A percentile compares a stretch with the other conserved stretches of the same genome.
phyloP scores from a whole-genome alignment of 345 rosid genomes.

The Eucalyptus leucophloia region DNA sequence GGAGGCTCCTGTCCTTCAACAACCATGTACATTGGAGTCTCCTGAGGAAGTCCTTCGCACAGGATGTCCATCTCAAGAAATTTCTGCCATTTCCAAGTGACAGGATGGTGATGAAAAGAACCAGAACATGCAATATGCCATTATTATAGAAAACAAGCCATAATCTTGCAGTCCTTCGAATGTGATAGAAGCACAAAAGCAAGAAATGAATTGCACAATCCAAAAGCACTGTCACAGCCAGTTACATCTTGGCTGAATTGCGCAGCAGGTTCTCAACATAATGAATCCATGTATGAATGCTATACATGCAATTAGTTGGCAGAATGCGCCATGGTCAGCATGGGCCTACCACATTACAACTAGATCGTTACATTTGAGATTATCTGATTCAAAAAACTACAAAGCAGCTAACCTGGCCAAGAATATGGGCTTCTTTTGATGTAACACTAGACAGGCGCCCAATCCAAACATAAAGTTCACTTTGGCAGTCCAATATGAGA shows the following conservation, averaged over 20 bases:
- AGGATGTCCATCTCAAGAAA: constrained; percentile 46
- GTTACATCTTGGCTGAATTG: not conserved
- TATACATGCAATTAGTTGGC: not conserved
- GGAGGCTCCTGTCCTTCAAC: constrained; percentile 75
- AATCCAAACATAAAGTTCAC: constrained; percentile 61
- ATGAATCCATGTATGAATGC: not conserved
- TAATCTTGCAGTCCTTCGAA: not conserved
- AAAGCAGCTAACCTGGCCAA: constrained; percentile 43
- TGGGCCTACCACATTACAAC: not conserved
- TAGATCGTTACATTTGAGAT: not conserved
- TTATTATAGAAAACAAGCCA: not conserved
- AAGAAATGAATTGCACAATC: not conserved
- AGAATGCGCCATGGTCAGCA: not conserved
- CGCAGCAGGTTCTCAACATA: not conserved
- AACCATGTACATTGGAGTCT: constrained; percentile 53
- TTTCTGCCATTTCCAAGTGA: constrained; percentile 39
- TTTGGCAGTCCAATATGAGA: constrained; percentile 46
- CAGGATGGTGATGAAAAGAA: not conserved
- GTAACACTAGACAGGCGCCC: constrained; percentile 42
- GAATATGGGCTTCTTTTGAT: constrained; percentile 36
- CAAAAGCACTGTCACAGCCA: not conserved
- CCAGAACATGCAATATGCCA: not conserved
- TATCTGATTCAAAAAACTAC: not conserved
- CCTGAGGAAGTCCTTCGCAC: constrained; percentile 35
- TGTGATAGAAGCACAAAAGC: not conserved